phyloP scores from a whole-genome alignment of 805 yeast species.

The Spathaspora arborariae region DNA sequence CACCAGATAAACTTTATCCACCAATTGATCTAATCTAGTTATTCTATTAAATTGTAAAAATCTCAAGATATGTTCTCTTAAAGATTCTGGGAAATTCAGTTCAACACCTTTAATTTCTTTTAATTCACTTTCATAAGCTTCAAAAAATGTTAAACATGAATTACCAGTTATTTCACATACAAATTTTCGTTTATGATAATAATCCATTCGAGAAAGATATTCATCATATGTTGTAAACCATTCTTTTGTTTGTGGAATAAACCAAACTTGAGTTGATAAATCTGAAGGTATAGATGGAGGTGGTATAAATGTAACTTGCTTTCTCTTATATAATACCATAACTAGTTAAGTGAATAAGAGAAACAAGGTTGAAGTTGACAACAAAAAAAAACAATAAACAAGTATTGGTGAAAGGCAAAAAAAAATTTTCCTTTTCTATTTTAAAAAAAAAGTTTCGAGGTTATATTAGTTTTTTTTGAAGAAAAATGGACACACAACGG shows the following conservation, averaged over 20 bases:
- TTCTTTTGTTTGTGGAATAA: conserved; percentile 80
- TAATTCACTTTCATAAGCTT: conserved; percentile 76
- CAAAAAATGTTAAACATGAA: conserved; percentile 84
- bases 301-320: conserved; percentile 57
- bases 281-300: conserved; percentile 58
- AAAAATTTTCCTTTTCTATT: background rate
- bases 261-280: conserved; percentile 66
- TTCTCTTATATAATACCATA: conserved; percentile 75
- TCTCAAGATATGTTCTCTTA: conserved; percentile 88
- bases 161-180: conserved; percentile 96
- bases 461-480: background rate
- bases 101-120: conserved; percentile 60
- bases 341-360: background rate
- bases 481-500: background rate
- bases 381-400: background rate
- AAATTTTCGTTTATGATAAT: conserved; percentile 71
- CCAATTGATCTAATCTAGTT: conserved; percentile 79
- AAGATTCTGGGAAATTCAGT: conserved; percentile 80
- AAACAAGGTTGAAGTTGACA: background rate
- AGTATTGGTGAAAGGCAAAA: background rate
- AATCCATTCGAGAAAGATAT: conserved; percentile 68
- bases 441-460: conserved; percentile 1
- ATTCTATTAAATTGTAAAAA: conserved; percentile 77
- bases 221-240: conserved; percentile 80
- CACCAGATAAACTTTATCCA: conserved; percentile 76